These are phyloP conservation scores for Boletus patriciae DNA, from an alignment of 768 basidiomycete genomes.

Conservation along the genomic window DNA sequence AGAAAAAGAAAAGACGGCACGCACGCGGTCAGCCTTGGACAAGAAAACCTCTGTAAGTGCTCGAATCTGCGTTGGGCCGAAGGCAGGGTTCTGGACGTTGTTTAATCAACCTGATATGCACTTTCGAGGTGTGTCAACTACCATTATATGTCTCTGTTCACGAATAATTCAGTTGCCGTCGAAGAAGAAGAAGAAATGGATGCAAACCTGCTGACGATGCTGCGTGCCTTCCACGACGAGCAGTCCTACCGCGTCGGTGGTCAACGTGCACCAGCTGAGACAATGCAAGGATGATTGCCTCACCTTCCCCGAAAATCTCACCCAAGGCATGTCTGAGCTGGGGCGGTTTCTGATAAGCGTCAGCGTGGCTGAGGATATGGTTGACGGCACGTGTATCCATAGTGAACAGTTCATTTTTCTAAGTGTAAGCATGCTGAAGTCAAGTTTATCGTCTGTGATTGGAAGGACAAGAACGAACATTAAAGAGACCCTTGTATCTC, in stretches of 20 bases:
- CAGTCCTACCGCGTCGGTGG: conserved; percentile 42
- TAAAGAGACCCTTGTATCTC: conserved; percentile 44
- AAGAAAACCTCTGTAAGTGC: conserved; percentile 58
- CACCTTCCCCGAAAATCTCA: conserved; percentile 44
- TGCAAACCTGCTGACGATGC: conserved; percentile 41
- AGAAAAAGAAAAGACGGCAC: background rate
- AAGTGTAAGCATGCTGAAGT: background rate
- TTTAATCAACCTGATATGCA: background rate
- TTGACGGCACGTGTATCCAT: conserved; percentile 61
- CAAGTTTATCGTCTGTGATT: background rate
- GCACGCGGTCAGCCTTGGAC: conserved; percentile 42
- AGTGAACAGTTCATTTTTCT: conserved; percentile 49
- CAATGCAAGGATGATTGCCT: background rate
- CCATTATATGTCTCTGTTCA: conserved; percentile 32
- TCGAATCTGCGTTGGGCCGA: conserved; percentile 58
- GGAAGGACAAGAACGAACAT: conserved; percentile 33
- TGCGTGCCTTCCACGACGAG: conserved; percentile 43
- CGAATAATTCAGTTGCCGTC: background rate
- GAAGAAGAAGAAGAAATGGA: background rate
- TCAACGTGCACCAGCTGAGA: background rate
- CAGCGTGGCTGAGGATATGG: conserved; percentile 59
- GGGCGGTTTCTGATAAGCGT: conserved; percentile 58
- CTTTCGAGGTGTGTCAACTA: background rate
- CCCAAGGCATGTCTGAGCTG: conserved; percentile 37
- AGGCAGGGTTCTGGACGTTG: conserved; percentile 56